These are phyloP conservation scores for Galeopsis tetrahit DNA, from an alignment of 257 asterid genomes.

Conservation along the genomic window DNA sequence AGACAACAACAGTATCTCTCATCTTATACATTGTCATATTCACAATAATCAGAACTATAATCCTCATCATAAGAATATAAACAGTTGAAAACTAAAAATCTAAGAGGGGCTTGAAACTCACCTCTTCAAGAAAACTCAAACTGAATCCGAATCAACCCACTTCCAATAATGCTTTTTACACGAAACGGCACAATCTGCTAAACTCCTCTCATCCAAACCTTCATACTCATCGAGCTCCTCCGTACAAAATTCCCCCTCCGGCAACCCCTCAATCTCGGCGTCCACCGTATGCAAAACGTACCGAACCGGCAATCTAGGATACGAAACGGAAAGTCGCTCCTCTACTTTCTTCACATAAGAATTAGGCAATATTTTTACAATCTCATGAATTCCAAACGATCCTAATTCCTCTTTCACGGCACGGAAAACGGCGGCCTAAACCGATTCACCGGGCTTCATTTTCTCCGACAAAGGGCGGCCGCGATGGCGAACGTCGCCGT, in stretches of 20 bases:
- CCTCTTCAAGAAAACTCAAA: slow-evolving; percentile 46
- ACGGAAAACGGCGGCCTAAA: slow-evolving; percentile 78
- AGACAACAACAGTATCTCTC: slow-evolving; percentile 7
- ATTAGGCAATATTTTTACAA: slow-evolving; percentile 57
- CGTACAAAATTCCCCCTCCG: slow-evolving; percentile 78
- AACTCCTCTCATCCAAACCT: slow-evolving; percentile 41
- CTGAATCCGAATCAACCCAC: slow-evolving; percentile 70
- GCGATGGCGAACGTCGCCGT: slow-evolving; percentile 66
- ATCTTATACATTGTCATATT: slow-evolving; percentile 23
- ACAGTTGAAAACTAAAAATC: slow-evolving; percentile 39
- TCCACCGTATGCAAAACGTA: slow-evolving; percentile 83
- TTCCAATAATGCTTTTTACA: slow-evolving; percentile 94
- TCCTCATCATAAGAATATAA: slow-evolving; percentile 1
- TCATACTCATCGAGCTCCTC: slow-evolving; percentile 81
- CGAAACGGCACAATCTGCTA: slow-evolving; percentile 68
- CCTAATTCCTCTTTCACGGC: slow-evolving; percentile 94
- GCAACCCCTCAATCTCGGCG: slow-evolving; percentile 79
- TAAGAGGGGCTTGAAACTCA: slow-evolving; percentile 41
- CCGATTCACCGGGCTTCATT: slow-evolving; percentile 92
- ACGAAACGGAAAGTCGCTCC: slow-evolving; percentile 74
- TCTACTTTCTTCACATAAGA: slow-evolving; percentile 83
- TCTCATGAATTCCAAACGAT: slow-evolving; percentile 39
- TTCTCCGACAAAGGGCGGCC: slow-evolving; percentile 90
- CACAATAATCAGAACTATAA: slow-evolving; percentile 22
- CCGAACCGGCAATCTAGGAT: slow-evolving; percentile 94